phyloP scores from a whole-genome alignment of 495 filamentous ascomycete genomes.

The Paragyromitra xinjiangensis region DNA sequence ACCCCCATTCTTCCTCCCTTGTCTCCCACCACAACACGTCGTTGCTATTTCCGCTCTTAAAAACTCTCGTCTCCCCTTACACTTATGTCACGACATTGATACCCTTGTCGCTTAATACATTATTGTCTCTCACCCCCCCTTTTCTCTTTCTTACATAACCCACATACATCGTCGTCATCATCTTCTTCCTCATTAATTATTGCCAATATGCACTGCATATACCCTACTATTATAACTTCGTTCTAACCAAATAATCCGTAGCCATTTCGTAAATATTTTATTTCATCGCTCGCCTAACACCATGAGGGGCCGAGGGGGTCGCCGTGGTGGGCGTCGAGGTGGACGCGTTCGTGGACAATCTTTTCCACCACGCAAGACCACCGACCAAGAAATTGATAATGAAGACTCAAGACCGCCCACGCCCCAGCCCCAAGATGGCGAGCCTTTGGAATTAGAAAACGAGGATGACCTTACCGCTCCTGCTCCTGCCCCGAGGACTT shows the following conservation, averaged over 20 bases:
- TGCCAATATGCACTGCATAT: conserved; percentile 47
- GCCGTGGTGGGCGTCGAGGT: conserved; percentile 42
- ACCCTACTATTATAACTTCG: conserved; percentile 31
- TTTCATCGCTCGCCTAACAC: conserved; percentile 25
- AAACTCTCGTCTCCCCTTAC: conserved; percentile 38
- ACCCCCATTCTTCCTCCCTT: conserved; percentile 41
- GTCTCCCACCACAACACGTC: conserved; percentile 44
- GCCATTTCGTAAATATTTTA: conserved; percentile 49
- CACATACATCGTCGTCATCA: conserved; percentile 36
- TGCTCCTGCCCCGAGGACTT: conserved; percentile 50
- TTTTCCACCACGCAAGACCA: conserved; percentile 38
- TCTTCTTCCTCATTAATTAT: conserved; percentile 24
- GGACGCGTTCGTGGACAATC: conserved; percentile 52
- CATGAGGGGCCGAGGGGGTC: conserved; percentile 52
- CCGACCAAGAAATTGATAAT: conserved; percentile 45
- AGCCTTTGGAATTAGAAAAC: conserved; percentile 39
- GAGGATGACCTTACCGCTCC: conserved; percentile 39
- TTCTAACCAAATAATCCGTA: conserved; percentile 50
- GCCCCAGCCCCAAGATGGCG: conserved; percentile 50
- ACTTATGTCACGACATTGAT: conserved; percentile 37
- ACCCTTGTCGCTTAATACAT: conserved; percentile 53
- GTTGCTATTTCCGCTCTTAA: conserved; percentile 42
- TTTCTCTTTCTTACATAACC: conserved; percentile 51
- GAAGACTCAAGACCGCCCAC: conserved; percentile 48
- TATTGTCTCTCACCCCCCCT: conserved; percentile 33